Conservation (phyloP, 805 yeast genomes). For the Tetrapisispora phaffii region DNA sequence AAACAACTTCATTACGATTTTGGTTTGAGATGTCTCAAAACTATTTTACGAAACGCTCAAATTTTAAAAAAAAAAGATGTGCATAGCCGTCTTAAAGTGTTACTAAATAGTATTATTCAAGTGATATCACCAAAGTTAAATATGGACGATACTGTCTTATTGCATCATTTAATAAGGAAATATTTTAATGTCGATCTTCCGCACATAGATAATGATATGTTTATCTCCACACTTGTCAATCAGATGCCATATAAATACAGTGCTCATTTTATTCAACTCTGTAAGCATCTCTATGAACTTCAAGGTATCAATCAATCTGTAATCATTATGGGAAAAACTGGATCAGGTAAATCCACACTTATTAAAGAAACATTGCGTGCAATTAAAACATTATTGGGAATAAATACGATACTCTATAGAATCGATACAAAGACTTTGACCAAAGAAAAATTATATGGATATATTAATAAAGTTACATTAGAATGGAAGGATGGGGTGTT, state of each 20-base stretch:
- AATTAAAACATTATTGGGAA: slow-evolving; percentile 28
- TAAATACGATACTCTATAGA: slow-evolving; percentile 33
- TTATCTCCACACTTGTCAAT: neutral
- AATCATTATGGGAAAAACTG: slow-evolving; percentile 70
- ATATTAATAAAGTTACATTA: slow-evolving; percentile 61
- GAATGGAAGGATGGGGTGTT: slow-evolving; percentile 91
- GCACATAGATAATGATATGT: neutral
- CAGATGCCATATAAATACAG: neutral
- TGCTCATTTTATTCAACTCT: slow-evolving; percentile 43
- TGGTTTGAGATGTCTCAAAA: slow-evolving; percentile 50
- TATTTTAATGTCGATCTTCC: neutral
- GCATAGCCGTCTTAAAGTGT: slow-evolving; percentile 18
- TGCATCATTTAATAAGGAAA: neutral
- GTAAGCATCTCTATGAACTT: slow-evolving; percentile 51
- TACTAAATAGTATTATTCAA: slow-evolving; percentile 47
- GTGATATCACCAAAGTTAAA: slow-evolving; percentile 61
- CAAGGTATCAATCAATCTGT: slow-evolving; percentile 63
- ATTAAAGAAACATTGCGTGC: slow-evolving; percentile 43
- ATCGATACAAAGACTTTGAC: slow-evolving; percentile 71
- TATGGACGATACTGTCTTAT: slow-evolving; percentile 36
- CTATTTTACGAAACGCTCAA: neutral
- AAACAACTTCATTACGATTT: slow-evolving; percentile 76
- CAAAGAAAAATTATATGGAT: slow-evolving; percentile 61
- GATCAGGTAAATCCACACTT: slow-evolving; percentile 59
- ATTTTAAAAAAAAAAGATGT: too few species aligned